These are phyloP conservation scores for Rhizophora apiculata DNA, from an alignment of 345 rosid species.

Conservation along the genomic window DNA sequence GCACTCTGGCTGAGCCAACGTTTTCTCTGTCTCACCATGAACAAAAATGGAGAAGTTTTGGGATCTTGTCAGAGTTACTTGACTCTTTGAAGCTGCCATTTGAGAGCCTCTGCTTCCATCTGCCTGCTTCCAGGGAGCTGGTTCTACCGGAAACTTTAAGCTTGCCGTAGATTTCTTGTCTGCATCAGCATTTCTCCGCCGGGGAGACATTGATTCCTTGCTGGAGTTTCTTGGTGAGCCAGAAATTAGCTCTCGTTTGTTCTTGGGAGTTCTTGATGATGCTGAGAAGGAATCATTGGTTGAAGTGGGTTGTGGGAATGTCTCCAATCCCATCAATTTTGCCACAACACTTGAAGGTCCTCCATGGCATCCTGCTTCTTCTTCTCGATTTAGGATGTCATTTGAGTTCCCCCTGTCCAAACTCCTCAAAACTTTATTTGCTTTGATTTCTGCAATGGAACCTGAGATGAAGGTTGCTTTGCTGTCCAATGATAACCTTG, in stretches of 20 bases:
- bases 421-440: constrained; percentile 33
- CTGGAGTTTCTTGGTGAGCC: constrained; percentile 47
- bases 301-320: constrained; percentile 39
- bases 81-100: constrained; percentile 28
- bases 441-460: constrained; percentile 35
- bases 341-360: constrained; percentile 71
- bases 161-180: constrained; percentile 41
- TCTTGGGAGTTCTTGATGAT: constrained; percentile 29
- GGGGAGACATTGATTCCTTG: constrained; percentile 44
- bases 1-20: constrained; percentile 71
- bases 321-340: constrained; percentile 87
- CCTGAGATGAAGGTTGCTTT: constrained; percentile 48
- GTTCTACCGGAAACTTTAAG: constrained; percentile 52
- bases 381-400: constrained; percentile 29
- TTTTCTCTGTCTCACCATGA: constrained; percentile 78
- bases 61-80: constrained; percentile 26
- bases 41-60: constrained; percentile 42
- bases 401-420: constrained; percentile 12
- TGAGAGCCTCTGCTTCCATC: constrained; percentile 51
- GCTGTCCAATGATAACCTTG: constrained; percentile 87
- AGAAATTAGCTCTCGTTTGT: constrained; percentile 34
- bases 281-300: constrained; percentile 20
- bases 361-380: constrained; percentile 52
- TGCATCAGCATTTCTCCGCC: constrained; percentile 35
- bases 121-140: constrained; percentile 63